Evolutionary conservation across 1,284 basidiomycete genomes (phyloP).

Genomic region (Irpex sp.): DNA sequence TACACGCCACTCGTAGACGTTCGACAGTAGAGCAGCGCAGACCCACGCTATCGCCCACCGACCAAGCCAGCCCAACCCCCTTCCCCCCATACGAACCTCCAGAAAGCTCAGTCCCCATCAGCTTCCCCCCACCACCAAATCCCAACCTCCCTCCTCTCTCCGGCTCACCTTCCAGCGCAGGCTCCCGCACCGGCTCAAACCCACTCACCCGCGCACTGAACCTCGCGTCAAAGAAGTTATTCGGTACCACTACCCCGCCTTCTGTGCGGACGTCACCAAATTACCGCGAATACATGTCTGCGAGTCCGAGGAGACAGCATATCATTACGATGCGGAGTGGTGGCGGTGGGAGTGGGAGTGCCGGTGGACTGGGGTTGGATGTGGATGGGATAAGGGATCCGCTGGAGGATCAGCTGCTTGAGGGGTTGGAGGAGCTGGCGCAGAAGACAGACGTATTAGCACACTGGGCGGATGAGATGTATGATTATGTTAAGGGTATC

Average conservation of each 20-base stretch:
- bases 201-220: slow-evolving; percentile 85
- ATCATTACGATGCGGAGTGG: slow-evolving; percentile 26
- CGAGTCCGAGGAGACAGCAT: slow-evolving; percentile 51
- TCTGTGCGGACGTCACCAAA: slow-evolving; percentile 24
- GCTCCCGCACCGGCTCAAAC: slow-evolving; percentile 59
- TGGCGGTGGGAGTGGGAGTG: no score
- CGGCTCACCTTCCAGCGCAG: slow-evolving; percentile 60
- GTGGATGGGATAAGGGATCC: slow-evolving; percentile 54
- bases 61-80: slow-evolving; percentile 34
- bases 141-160: slow-evolving; percentile 44
- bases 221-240: slow-evolving; percentile 87
- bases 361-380: slow-evolving; percentile 20
- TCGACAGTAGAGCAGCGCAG: slow-evolving; percentile 49
- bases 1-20: slow-evolving; percentile 54
- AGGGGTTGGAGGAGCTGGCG: slow-evolving; percentile 80
- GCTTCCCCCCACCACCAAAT: slow-evolving; percentile 64
- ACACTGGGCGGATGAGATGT: slow-evolving; percentile 92
- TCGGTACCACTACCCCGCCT: slow-evolving; percentile 49
- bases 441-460: slow-evolving; percentile 95
- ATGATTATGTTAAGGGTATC: slow-evolving; percentile 75
- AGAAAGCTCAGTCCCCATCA: slow-evolving; percentile 34
- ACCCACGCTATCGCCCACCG: slow-evolving; percentile 33
- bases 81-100: slow-evolving; percentile 28
- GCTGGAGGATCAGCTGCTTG: slow-evolving; percentile 78
- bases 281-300: slow-evolving; percentile 29